Evolutionary conservation across 768 basidiomycete genomes (phyloP).

Genomic region (Artomyces pyxidatus): DNA sequence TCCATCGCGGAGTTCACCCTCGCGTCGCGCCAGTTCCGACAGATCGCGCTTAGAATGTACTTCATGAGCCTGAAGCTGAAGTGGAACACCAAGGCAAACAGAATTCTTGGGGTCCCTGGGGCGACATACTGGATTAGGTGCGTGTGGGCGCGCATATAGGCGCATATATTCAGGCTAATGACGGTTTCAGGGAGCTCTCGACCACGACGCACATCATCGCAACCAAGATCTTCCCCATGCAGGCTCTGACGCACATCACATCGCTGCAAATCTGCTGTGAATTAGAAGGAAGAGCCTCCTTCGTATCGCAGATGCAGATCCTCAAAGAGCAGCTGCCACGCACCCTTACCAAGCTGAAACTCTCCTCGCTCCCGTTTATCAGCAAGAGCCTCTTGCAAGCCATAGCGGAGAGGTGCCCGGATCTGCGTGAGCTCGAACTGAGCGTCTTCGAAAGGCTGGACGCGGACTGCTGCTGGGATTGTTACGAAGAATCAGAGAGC

Average conservation of each 20-base stretch:
- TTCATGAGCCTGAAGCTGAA: slow-evolving; percentile 18
- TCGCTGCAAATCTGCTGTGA: slow-evolving; percentile 14
- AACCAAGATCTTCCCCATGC: slow-evolving; percentile 3
- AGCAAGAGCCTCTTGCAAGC: slow-evolving; percentile 38
- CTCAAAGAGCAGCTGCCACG: slow-evolving; percentile 19
- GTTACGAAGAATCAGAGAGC: slow-evolving; percentile 53
- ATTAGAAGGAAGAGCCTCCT: slow-evolving; percentile 8
- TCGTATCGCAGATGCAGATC: slow-evolving; percentile 11
- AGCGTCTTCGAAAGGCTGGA: slow-evolving; percentile 55
- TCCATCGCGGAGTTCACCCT: slow-evolving; percentile 20
- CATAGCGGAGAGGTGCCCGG: slow-evolving; percentile 40
- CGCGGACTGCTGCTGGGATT: slow-evolving; percentile 50
- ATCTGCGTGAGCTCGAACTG: slow-evolving; percentile 40
- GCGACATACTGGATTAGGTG: slow-evolving; percentile 22
- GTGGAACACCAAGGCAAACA: slow-evolving; percentile 10
- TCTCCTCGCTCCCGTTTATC: slow-evolving; percentile 51
- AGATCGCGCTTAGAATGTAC: slow-evolving; percentile 22
- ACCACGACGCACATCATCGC: slow-evolving; percentile 11
- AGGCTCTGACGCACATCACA: slow-evolving; percentile 4
- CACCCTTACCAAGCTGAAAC: slow-evolving; percentile 38
- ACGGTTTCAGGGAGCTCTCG: slow-evolving; percentile 8
- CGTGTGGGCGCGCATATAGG: slow-evolving; percentile 14
- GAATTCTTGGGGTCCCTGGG: slow-evolving; percentile 14
- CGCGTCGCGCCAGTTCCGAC: slow-evolving; percentile 21
- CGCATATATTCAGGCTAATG: slow-evolving; percentile 1